Evolutionary conservation across 1,284 basidiomycete genomes (phyloP).

Genomic region (Phellinidium pouzarii): DNA sequence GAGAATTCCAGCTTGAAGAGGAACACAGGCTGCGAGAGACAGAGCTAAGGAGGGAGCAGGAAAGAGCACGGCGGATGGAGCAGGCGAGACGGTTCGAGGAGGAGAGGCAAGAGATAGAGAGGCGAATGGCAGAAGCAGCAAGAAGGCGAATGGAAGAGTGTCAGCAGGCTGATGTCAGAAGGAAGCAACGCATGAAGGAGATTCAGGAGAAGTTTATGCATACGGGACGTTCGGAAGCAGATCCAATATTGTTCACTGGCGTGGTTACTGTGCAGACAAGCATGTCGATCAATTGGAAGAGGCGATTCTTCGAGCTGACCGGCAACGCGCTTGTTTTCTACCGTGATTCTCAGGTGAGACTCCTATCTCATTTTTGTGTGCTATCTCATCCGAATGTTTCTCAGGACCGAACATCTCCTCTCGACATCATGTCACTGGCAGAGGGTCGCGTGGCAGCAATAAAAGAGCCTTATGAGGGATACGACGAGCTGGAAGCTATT

Average conservation of each 20-base stretch:
- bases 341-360: constrained; percentile 45
- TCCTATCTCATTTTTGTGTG: background rate
- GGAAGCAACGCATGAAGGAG: constrained; percentile 35
- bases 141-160: constrained; percentile 40
- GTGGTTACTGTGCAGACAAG: constrained; percentile 62
- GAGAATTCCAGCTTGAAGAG: constrained; percentile 44
- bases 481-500: constrained; percentile 64
- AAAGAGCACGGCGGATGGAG: constrained; percentile 44
- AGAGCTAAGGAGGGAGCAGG: constrained; percentile 42
- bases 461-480: constrained; percentile 65
- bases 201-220: constrained; percentile 38
- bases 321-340: constrained; percentile 45
- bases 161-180: constrained; percentile 37
- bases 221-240: constrained; percentile 25
- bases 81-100: constrained; percentile 48
- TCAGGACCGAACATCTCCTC: constrained; percentile 40
- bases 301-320: constrained; percentile 57
- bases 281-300: constrained; percentile 54
- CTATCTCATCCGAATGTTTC: constrained; percentile 1
- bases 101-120: constrained; percentile 49
- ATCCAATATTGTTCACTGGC: constrained; percentile 38
- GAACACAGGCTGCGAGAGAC: constrained; percentile 39
- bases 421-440: constrained; percentile 46
- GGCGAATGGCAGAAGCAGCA: constrained; percentile 38
- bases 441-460: constrained; percentile 37